Base-by-base conservation (phyloP, 306 rosid species). In the Quercus cerris region DNA sequence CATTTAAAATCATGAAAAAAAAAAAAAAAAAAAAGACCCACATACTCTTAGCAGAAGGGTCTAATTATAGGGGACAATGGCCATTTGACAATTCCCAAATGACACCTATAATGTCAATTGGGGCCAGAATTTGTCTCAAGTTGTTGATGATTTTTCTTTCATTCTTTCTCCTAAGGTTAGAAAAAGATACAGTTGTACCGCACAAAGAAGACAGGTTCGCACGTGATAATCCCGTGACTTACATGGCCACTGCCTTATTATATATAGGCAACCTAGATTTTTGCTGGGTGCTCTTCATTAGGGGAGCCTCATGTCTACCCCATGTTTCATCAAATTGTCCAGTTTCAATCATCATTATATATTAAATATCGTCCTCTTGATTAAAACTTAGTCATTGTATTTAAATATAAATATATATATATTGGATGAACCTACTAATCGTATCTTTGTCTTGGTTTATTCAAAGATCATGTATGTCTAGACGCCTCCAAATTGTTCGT, bases 371-470 rank as follows among this genome's bases (percentile, higher is more conserved):
- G 38, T 38, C 23, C 46, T 14, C 19, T 4, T 8, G 46, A 56
- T 38, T 31, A 12, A 23, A 46, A 63, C 1, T 75, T 75, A 13
- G 10, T 68, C 27, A 41, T 61, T 27, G 55, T 13, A 77, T 18
- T 18, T 35, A 1, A 17, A 75, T 59, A 56, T 8, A 41, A 18
- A 41, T 10, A 46, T 27, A 76, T 27, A 76, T 41, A 41, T 41
- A 41, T 41, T 68, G 56, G 33, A 61, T 28, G 46, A 49, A 74
- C 2, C 49, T 4, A 70, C 19, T 74, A 58, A 74, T 74, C 79
- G 61, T 74, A 80, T 80, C 79, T 77, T 35, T 77, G 77, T 84
- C 80, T 84, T 74, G 85, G 73, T 61, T 54, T 15, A 44, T 69
- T 44, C 80, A 74, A 84, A 77, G 80, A 81, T 84, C 35, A 25